Evolutionary conservation across 179 eudicot species (phyloP), one percentile per base, ranked within the genome.

Genomic region (Drosera spatulata): DNA sequence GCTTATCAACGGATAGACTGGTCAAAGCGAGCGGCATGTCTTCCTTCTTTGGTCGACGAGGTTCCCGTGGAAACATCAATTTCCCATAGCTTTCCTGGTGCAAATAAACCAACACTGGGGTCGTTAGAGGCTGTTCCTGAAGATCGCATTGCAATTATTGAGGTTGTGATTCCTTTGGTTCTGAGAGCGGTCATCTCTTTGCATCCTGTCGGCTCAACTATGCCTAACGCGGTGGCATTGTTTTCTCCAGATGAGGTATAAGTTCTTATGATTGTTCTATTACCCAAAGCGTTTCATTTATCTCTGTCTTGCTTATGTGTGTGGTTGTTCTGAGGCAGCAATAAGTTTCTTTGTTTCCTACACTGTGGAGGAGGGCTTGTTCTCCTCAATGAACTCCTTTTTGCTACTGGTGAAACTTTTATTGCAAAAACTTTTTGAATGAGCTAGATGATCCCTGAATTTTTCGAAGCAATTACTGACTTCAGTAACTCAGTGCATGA

Each of bases 161-260:
- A 93, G 74, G 64, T 93, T 68, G 75, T 77, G 64, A 55, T 81
- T 61, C 96, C 95, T 71, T 86, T 86, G 45, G 76, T 84, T 58
- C 80, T 84, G 52, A 81, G 99, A 81, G 99, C 95, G 59, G 61
- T 88, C 62, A 74, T 93, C 42, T 89, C 99, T 53, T 70, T 93
- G 68, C 96, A 89, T 71, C 88, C 95, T 55, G 88, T 80, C 50
- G 99, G 99, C 69, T 93, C 96, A 52, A 77, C 76, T 58, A 77
- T 78, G 68, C 93, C 99, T 71, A 90, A 86, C 75, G 96, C 93
- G 38, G 95, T 93, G 39, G 87, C 96, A 38, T 88, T 88, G 80
- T 93, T 88, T 69, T 89, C 99, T 39, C 95, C 96, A 10, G 99
- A 89, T 74, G 99, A 93, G 98, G 98, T 91, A 77, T 38, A 5